Percentiles rank a stretch among this genome's conserved stretches.
These are phyloP conservation scores for Cornus florida DNA, from an alignment of 148 eudicot genomes.

Conservation along the genomic window DNA sequence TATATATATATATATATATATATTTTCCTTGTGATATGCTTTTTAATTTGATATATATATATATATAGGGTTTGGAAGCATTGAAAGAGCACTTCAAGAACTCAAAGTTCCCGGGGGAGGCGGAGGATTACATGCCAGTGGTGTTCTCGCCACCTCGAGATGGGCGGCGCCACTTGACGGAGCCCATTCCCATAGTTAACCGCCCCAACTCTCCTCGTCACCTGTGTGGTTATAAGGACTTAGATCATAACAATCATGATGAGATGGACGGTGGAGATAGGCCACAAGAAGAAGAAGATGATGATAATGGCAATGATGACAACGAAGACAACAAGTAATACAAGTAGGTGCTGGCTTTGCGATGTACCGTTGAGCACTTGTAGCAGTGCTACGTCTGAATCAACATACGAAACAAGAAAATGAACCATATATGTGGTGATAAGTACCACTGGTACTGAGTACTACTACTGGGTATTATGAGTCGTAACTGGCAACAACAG, in stretches of 20 bases:
- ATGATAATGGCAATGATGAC: not conserved
- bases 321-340: not conserved
- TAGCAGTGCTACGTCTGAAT: too few species aligned
- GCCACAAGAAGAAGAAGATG: not conserved
- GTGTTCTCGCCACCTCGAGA: conserved; percentile 84
- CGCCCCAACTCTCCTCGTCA: conserved; percentile 14
- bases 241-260: conserved; percentile 9
- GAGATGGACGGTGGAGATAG: not conserved
- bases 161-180: conserved; percentile 47
- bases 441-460: too few species aligned
- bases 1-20: conserved; percentile 14
- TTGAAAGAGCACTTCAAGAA: conserved; percentile 93
- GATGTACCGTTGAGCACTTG: too few species aligned
- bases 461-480: too few species aligned
- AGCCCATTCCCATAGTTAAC: conserved; percentile 59
- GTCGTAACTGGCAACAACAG: conserved; percentile 1
- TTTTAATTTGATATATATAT: not conserved
- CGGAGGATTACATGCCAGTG: conserved; percentile 87
- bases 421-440: too few species aligned
- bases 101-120: conserved; percentile 86
- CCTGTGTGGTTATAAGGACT: too few species aligned
- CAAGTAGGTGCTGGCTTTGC: too few species aligned
- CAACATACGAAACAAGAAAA: too few species aligned
- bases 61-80: conserved; percentile 69
- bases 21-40: too few species aligned